Evolutionary conservation across 1,284 basidiomycete genomes (phyloP), one percentile per base, ranked within the genome.

Genomic region (Vanrija sp.): DNA sequence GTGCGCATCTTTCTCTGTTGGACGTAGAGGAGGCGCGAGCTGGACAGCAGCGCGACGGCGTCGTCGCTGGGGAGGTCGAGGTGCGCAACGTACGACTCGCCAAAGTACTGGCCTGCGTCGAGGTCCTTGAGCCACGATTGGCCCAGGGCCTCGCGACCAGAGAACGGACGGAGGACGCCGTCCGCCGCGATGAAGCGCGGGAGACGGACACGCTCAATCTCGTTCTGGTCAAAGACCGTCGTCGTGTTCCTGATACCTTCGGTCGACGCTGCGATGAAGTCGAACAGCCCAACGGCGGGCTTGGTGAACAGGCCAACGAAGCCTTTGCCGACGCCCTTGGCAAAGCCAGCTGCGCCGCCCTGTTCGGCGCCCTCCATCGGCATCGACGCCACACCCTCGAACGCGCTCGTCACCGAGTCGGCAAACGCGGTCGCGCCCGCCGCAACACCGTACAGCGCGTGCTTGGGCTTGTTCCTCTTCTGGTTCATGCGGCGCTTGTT

Each of bases 231-330:
- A 63, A 98, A 98, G 2, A 98, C 95, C 3, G 92, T 98, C 0
- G 96, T 98, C 0, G 96, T 98, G 69, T 99, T 99, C 39, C 96
- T 84, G 60, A 98, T 92, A 81, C 93, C 94, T 81, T 97, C 95
- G n/a, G 89, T 87, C 23, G 98, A 85, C 66, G 95, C 98, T 25
- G 93, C 88, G 4, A 94, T 89, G 42, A 98, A 82, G 75, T 99
- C 96, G 69, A 98, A 95, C 2, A 97, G 86, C 4, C 96, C 96
- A 12, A 98, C 90, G 1, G 88, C 92, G 5, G 96, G 96, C 76
- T 99, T 99, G 6, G 96, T 97, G 48, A 98, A 65, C 64, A 65
- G 63, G 86, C 95, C 95, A 53, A 97, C 91, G 49, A 98, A 79
- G 10, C 95, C 95, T 73, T 96, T 97, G 15, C 96, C 96, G 25